Percentiles rank a stretch among this genome's conserved stretches.
Conservation (phyloP, 805 yeast genomes). For the Ogataea polymorpha region DNA sequence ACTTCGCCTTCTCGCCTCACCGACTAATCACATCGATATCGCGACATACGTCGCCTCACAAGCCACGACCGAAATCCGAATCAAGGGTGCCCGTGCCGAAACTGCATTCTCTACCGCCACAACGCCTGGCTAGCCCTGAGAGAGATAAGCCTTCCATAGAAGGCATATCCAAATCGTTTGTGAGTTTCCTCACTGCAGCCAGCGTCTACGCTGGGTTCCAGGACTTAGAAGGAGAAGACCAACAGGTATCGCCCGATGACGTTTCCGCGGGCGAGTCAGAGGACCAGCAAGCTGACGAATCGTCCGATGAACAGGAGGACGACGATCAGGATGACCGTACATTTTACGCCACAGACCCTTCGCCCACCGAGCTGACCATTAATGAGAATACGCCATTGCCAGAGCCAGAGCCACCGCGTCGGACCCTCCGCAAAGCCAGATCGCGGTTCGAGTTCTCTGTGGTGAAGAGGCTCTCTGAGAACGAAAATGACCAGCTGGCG, state of each 20-base stretch:
- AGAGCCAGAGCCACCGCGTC: background rate
- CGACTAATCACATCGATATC: conserved; percentile 22
- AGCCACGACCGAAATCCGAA: conserved; percentile 8
- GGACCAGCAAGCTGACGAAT: conserved; percentile 5
- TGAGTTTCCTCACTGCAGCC: conserved; percentile 54
- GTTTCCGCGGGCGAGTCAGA: conserved; percentile 24
- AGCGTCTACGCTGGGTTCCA: conserved; percentile 46
- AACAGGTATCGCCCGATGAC: conserved; percentile 27
- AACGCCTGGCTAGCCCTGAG: conserved; percentile 10
- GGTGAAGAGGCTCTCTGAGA: conserved; percentile 27
- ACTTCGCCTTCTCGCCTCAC: conserved; percentile 27
- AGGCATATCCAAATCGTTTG: conserved; percentile 50
- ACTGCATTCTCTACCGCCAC: conserved; percentile 7
- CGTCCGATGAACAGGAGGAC: background rate
- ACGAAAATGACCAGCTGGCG: conserved; percentile 11
- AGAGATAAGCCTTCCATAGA: conserved; percentile 25
- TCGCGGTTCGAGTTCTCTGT: conserved; percentile 35
- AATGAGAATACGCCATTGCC: conserved; percentile 5
- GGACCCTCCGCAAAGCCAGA: conserved; percentile 11
- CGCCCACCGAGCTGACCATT: conserved; percentile 3
- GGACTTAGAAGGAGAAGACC: conserved; percentile 33
- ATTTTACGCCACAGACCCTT: background rate
- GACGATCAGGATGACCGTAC: conserved; percentile 9
- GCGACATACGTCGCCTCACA: conserved; percentile 18
- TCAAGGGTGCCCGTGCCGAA: conserved; percentile 12